phyloP scores from a whole-genome alignment of 805 yeast species.

The Candida tallmaniae region DNA sequence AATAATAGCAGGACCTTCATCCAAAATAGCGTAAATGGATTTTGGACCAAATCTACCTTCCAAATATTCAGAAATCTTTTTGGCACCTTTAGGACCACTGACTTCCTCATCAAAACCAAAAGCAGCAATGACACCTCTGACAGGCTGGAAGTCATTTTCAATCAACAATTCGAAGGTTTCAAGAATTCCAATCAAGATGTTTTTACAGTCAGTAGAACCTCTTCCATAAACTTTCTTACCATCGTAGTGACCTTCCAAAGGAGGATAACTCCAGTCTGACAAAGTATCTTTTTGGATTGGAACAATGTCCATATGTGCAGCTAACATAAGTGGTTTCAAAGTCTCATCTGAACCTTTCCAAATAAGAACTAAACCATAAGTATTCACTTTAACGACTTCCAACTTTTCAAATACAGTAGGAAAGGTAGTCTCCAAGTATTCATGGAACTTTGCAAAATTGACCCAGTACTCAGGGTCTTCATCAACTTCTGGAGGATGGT shows the following conservation, averaged over 20 bases:
- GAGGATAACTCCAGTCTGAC: constrained; percentile 60
- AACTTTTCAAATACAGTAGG: constrained; percentile 49
- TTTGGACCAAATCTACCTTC: constrained; percentile 55
- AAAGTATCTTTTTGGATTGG: constrained; percentile 62
- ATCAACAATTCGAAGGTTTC: constrained; percentile 59
- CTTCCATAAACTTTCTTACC: constrained; percentile 69
- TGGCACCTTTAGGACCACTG: constrained; percentile 62
- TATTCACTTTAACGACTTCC: constrained; percentile 52
- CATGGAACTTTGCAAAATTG: constrained; percentile 41
- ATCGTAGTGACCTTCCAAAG: constrained; percentile 58
- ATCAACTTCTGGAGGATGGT: constrained; percentile 44
- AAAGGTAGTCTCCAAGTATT: constrained; percentile 50
- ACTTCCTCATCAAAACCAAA: constrained; percentile 82
- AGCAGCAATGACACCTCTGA: constrained; percentile 58
- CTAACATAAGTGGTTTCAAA: constrained; percentile 67
- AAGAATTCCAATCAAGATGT: constrained; percentile 57
- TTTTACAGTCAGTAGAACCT: constrained; percentile 75
- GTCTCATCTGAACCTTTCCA: constrained; percentile 50
- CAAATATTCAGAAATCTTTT: constrained; percentile 41
- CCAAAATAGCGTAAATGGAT: constrained; percentile 60
- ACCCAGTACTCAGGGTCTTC: constrained; percentile 50
- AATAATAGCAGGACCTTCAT: constrained; percentile 52
- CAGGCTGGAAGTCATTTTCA: constrained; percentile 49
- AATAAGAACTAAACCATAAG: constrained; percentile 58
- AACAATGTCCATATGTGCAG: constrained; percentile 81